These are phyloP conservation scores for Geosmithia morbida DNA, from an alignment of 2,329 filamentous ascomycete species.

Conservation along the genomic window DNA sequence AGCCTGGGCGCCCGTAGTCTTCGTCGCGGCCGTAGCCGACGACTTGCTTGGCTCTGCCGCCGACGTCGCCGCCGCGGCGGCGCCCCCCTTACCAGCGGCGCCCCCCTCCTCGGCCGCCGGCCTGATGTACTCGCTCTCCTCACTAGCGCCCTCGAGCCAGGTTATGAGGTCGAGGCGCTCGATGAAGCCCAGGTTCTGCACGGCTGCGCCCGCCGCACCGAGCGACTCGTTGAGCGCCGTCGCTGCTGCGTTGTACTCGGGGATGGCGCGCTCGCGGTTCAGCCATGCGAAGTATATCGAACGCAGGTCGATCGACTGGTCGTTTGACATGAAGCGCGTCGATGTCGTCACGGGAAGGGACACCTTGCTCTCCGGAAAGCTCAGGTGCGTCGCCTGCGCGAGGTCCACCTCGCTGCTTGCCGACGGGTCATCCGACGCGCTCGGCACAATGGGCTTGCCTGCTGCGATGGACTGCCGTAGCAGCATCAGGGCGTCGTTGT, in stretches of 20 bases:
- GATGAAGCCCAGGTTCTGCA: constrained; percentile 82
- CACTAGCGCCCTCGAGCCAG: constrained; percentile 81
- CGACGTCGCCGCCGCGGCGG: constrained; percentile 20
- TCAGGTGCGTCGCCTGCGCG: constrained; percentile 63
- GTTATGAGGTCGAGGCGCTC: constrained; percentile 84
- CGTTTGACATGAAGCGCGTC: constrained; percentile 78
- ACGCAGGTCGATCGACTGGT: constrained; percentile 67
- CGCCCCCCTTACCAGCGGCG: constrained; percentile 25
- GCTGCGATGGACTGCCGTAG: constrained; percentile 72
- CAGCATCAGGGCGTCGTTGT: constrained; percentile 67
- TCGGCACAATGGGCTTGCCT: constrained; percentile 55
- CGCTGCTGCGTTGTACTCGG: constrained; percentile 79
- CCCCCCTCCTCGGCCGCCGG: constrained; percentile 53
- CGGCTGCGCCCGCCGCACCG: constrained; percentile 47
- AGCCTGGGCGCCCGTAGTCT: constrained; percentile 25
- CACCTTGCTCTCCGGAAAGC: constrained; percentile 50
- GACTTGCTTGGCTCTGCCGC: constrained; percentile 6
- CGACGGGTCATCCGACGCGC: constrained; percentile 49
- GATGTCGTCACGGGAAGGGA: constrained; percentile 55
- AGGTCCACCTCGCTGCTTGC: constrained; percentile 43
- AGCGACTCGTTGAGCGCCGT: constrained; percentile 71
- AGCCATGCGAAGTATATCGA: constrained; percentile 95
- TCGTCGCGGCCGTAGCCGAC: constrained; percentile 10
- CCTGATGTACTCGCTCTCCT: constrained; percentile 88
- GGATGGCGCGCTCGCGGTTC: constrained; percentile 79